Evolutionary conservation across 164 flowering plant genomes (phyloP), one percentile per base, ranked within the genome.

Genomic region (Nymphaea thermarum): DNA sequence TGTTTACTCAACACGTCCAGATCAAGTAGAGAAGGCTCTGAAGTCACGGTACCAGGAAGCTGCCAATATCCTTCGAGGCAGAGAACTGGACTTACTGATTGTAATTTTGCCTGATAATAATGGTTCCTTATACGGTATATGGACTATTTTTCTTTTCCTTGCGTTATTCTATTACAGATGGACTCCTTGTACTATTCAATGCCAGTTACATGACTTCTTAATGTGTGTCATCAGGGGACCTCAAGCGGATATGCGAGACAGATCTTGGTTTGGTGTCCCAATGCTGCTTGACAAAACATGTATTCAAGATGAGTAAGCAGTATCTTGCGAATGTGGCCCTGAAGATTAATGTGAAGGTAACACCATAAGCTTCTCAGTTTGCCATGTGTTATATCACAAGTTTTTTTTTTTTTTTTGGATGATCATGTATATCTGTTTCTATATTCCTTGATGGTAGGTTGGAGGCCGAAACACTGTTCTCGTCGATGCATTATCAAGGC

Each of bases 381-480:
- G 36, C 36, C 36, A 25, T 25, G 36, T 25, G 0, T 0, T 25
- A 25, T 25, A 25, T 25, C 36, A 25, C 36, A 25, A 0, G 36
- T 25, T 25, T 25, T 25, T n/a, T n/a, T n/a, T n/a, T n/a, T n/a
- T n/a, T n/a, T n/a, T 25, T 25, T 25, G 36, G 36, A 25, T 25
- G 36, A 25, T 25, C 36, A 25, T 25, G 36, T 0, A 25, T 25
- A 25, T 0, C 36, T 25, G 36, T 25, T 25, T 25, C 36, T 25
- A 25, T 25, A 25, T 25, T 25, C 36, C 36, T 25, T 25, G 36
- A 25, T 25, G 36, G 36, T 25, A 71, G 73, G 97, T 93, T 69
- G 97, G 98, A 4, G 98, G 98, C 60, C 80, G 96, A 71, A 94
- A 94, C 65, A 94, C 93, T 0, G 96, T 88, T 42, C 96, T 94